Base-by-base conservation (phyloP, 1,139 yeast genomes). In the Insectozyma bohioensis region DNA sequence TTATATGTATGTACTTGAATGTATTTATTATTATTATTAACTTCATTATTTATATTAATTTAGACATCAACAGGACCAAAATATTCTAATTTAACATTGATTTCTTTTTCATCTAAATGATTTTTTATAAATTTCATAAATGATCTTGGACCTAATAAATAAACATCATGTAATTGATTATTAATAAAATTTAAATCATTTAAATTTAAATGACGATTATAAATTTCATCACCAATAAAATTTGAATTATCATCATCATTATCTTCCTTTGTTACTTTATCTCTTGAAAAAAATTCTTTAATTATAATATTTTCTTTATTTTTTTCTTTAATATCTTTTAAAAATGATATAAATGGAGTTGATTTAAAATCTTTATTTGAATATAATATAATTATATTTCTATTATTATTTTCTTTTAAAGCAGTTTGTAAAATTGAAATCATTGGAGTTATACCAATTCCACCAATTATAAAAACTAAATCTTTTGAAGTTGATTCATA, bases 401-500 rank as follows among this genome's bases (percentile, higher is more conserved):
- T 51, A 3, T 56, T 58, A 8, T 30, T 11, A 4, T 20, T 5
- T 14, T 48, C 46, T 11, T 36, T 35, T 32, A 61, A 48, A 4
- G 67, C 67, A 11, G 58, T 47, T 43, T 72, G 73, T 20, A 72
- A 49, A 51, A 79, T 72, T 6, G 84, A 60, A 30, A 78, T 49
- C 35, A 78, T 43, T 26, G 88, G 87, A 2, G 87, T 81, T 37
- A 79, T 73, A 42, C 87, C 88, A 43, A 80, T 78, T 34, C 87
- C 88, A 33, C 80, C 84, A 18, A 76, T 70, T 34, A 78, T 54
- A 26, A 79, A 54, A 7, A 60, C 48, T 3, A 75, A 61, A 14
- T 72, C 60, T 16, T 70, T 67, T 4, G 41, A 36, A 5, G 16
- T 12, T n/a, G 25, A 28, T 7, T 46, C 42, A 48, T 70, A 64